Conservation (phyloP, 371 early-diverging fungal genomes). For the Basidiobolus heterosporus region DNA sequence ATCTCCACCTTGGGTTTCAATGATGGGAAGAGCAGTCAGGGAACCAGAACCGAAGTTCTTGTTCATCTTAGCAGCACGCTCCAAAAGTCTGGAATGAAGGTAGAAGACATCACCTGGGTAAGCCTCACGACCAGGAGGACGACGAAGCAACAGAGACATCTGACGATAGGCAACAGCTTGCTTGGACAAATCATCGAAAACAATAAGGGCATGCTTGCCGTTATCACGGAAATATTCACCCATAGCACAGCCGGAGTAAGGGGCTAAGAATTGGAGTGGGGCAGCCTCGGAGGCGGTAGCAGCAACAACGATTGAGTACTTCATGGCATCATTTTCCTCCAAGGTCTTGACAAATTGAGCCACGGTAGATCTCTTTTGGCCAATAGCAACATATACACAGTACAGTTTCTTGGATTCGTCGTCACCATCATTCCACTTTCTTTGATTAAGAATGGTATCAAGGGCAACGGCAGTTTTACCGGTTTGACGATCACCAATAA, state of each 20-base stretch:
- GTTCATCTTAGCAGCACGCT: constrained; percentile 95
- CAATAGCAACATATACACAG: constrained; percentile 93
- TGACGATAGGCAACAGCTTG: constrained; percentile 96
- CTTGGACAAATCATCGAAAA: constrained; percentile 94
- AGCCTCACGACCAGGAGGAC: constrained; percentile 95
- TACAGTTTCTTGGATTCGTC: constrained; percentile 84
- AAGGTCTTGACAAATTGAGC: constrained; percentile 91
- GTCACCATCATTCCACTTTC: constrained; percentile 76
- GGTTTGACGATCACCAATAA: constrained; percentile 95
- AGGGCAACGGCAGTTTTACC: constrained; percentile 92
- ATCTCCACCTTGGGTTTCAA: constrained; percentile 96
- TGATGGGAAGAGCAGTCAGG: constrained; percentile 89
- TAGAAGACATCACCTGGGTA: constrained; percentile 97
- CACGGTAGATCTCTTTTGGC: constrained; percentile 93
- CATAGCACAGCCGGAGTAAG: constrained; percentile 89
- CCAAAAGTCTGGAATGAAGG: constrained; percentile 88
- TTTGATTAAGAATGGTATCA: constrained; percentile 92
- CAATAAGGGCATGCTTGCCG: constrained; percentile 88
- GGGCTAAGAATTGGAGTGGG: constrained; percentile 89
- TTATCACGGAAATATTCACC: constrained; percentile 96
- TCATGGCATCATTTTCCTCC: constrained; percentile 75
- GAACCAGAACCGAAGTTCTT: constrained; percentile 80
- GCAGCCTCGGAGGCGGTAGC: constrained; percentile 92
- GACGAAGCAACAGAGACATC: constrained; percentile 90
- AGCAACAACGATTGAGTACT: constrained; percentile 89